Evolutionary conservation across 23 red algal genomes (phyloP).

Genomic region (Gracilaria domingensis): DNA sequence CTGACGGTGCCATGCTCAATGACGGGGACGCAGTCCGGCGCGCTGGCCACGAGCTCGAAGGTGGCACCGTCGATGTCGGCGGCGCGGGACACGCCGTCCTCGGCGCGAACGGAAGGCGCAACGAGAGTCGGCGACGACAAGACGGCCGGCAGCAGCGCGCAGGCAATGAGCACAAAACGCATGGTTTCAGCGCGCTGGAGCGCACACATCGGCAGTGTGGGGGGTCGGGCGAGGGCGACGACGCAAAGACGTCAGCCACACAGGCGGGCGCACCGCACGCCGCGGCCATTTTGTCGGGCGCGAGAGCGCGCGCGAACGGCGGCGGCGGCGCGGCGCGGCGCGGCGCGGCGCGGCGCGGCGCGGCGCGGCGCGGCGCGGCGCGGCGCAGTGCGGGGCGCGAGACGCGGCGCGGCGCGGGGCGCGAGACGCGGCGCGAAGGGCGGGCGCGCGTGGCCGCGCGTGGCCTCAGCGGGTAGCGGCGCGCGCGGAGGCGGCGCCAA

Average conservation of each 20-base stretch:
- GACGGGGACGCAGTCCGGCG: background rate
- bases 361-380: background rate
- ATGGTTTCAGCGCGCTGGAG: background rate
- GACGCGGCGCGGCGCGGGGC: no score
- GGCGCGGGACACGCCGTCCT: background rate
- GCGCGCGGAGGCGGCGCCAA: background rate
- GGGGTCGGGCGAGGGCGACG: background rate
- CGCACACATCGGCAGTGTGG: no score
- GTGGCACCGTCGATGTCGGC: background rate
- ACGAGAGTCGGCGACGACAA: background rate
- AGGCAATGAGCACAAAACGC: background rate
- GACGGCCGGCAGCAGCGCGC: background rate
- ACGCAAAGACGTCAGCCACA: background rate
- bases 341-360: background rate
- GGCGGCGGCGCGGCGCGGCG: background rate
- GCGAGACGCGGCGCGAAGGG: background rate
- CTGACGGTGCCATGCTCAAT: background rate
- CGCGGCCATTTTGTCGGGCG: background rate
- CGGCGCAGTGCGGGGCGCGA: no score
- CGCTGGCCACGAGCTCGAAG: constrained; percentile 7
- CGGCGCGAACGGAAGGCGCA: background rate
- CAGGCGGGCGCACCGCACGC: background rate
- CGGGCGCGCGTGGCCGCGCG: background rate
- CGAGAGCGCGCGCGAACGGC: background rate
- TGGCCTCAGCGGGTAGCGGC: background rate